A percentile compares a stretch with the other conserved stretches of the same genome.
Conservation (phyloP, 495 filamentous ascomycete species). For the Paragyromitra xinjiangensis region DNA sequence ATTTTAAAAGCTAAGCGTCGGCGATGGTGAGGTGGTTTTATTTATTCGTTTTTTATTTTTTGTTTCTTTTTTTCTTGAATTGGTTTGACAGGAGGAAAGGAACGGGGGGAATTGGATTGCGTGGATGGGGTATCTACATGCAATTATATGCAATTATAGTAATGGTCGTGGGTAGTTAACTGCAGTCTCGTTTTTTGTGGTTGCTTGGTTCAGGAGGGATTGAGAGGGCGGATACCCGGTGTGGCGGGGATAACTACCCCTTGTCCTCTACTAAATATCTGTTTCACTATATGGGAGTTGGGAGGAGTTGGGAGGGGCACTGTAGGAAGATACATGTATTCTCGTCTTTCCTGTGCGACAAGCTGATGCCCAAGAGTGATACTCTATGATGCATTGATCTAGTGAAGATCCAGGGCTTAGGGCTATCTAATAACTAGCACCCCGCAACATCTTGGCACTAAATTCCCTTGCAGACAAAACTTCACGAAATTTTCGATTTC, state of each 20-base stretch:
- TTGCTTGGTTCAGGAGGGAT: not conserved
- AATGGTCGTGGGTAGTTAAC: not conserved
- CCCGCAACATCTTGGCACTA: slow-evolving; percentile 36
- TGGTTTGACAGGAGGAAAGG: not conserved
- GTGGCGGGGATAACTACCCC: not conserved
- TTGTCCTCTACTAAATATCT: not conserved
- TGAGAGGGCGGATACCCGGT: not conserved
- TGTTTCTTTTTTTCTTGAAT: not conserved
- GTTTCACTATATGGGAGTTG: not conserved
- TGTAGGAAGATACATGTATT: not conserved
- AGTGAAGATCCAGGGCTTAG: slow-evolving; percentile 19
- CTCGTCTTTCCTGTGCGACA: not conserved
- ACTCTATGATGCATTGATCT: not conserved
- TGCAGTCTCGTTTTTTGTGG: not conserved
- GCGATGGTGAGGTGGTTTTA: not conserved
- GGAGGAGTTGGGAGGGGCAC: not conserved
- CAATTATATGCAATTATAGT: not conserved
- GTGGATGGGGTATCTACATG: not conserved
- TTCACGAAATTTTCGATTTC: not conserved
- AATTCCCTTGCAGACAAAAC: slow-evolving; percentile 1
- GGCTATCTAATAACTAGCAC: slow-evolving; percentile 21
- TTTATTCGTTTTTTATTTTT: not conserved
- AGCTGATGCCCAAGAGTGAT: not conserved
- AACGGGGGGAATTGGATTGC: not conserved
- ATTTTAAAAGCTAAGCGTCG: not conserved